Evolutionary conservation across 768 basidiomycete genomes (phyloP).

Genomic region (Chiua virens): DNA sequence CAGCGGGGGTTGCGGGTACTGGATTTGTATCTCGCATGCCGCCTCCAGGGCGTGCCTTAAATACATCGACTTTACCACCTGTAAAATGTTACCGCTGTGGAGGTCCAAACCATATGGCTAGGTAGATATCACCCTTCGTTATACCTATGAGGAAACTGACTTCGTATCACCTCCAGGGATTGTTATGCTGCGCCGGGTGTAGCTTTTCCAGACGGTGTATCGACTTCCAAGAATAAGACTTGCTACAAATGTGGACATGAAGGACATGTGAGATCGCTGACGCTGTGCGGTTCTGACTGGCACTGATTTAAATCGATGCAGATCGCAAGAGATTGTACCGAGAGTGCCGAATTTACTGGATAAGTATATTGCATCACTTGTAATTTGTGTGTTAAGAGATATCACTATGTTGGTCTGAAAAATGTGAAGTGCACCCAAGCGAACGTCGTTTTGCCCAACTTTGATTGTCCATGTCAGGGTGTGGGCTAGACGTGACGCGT

Average conservation of each 20-base stretch:
- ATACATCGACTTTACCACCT: conserved; percentile 74
- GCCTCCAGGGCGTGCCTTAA: conserved; percentile 72
- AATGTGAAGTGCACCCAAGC: conserved; percentile 13
- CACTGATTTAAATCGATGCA: conserved; percentile 24
- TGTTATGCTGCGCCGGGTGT: conserved; percentile 75
- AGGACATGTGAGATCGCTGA: conserved; percentile 66
- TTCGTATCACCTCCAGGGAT: conserved; percentile 48
- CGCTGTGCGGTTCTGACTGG: not conserved
- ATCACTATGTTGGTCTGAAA: conserved; percentile 14
- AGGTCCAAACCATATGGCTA: conserved; percentile 85
- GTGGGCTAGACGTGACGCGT: too few relatives aligned
- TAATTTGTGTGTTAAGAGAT: conserved; percentile 7
- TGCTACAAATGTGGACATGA: conserved; percentile 89
- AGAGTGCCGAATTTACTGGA: conserved; percentile 50
- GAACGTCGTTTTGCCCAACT: conserved; percentile 12
- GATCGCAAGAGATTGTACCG: conserved; percentile 69
- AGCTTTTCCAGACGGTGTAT: conserved; percentile 45
- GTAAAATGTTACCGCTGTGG: conserved; percentile 91
- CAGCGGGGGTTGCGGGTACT: conserved; percentile 35
- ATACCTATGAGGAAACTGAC: conserved; percentile 7
- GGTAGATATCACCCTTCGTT: conserved; percentile 38
- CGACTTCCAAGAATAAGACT: conserved; percentile 60
- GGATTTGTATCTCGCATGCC: conserved; percentile 67
- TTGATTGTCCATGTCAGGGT: not conserved
- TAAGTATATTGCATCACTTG: conserved; percentile 30